A percentile compares a stretch with the other conserved stretches of the same genome.
Evolutionary conservation across 2,329 filamentous ascomycete genomes (phyloP).

Genomic region (Dactylellina sp.): DNA sequence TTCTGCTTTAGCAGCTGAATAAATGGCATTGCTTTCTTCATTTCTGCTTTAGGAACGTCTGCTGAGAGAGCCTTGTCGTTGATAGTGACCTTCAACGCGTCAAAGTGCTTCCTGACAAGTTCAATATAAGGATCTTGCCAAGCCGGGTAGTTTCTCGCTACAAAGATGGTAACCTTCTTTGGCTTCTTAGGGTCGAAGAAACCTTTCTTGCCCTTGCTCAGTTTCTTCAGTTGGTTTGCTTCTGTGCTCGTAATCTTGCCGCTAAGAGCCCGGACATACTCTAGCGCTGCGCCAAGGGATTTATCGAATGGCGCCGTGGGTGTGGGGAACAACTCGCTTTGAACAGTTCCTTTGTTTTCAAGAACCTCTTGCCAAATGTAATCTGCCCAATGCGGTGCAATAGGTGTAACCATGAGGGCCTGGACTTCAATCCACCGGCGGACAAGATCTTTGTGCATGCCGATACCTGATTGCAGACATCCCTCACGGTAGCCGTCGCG

Average conservation of each 20-base stretch:
- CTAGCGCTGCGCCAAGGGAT: slow-evolving; percentile 78
- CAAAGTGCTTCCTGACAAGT: slow-evolving; percentile 78
- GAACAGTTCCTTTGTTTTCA: slow-evolving; percentile 78
- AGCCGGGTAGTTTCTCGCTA: slow-evolving; percentile 80
- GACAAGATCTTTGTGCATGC: slow-evolving; percentile 86
- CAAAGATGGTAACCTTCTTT: slow-evolving; percentile 90
- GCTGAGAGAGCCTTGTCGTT: slow-evolving; percentile 85
- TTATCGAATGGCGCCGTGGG: slow-evolving; percentile 73
- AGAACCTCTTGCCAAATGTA: slow-evolving; percentile 94
- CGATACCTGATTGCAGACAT: slow-evolving; percentile 78
- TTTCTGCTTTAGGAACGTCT: slow-evolving; percentile 84
- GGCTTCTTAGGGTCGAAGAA: slow-evolving; percentile 89
- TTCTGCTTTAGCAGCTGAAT: slow-evolving; percentile 87
- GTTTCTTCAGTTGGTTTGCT: slow-evolving; percentile 83
- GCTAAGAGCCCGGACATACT: slow-evolving; percentile 80
- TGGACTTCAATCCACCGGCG: slow-evolving; percentile 87
- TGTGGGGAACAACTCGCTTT: slow-evolving; percentile 80
- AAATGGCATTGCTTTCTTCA: slow-evolving; percentile 99
- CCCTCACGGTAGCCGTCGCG: slow-evolving; percentile 92
- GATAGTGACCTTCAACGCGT: slow-evolving; percentile 71
- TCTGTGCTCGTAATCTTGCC: slow-evolving; percentile 89
- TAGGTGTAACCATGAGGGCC: slow-evolving; percentile 81
- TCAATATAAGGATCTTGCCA: slow-evolving; percentile 95
- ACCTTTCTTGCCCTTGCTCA: slow-evolving; percentile 88
- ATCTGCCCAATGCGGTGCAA: slow-evolving; percentile 94